Base-by-base conservation (phyloP, 257 asterid species). In the Capsicum pubescens region DNA sequence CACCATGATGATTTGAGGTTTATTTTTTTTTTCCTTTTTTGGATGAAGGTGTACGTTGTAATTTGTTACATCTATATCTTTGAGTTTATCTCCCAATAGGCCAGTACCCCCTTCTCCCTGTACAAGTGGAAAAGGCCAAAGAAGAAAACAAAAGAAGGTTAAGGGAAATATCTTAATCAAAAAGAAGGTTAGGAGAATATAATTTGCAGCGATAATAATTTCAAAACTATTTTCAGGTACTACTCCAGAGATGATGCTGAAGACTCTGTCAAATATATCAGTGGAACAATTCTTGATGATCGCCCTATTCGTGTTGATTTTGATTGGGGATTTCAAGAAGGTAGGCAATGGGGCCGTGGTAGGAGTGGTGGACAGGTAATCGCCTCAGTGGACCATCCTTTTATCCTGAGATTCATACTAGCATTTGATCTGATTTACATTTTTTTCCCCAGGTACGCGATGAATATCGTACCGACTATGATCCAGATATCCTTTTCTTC, bases 301-400 rank as follows among this genome's bases (percentile, higher is more conserved):
- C 98, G 99, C 70, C 99, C 98, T 50, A 97, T 97, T 83, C 99
- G 99, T 80, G 99, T 93, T 21, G 99, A 97, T 92, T 97, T 94
- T 87, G 99, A 97, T 87, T 97, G 99, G 99, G 99, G 99, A 52
- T 97, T 95, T 82, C 95, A 91, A 88, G 99, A 97, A 87, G 98
- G 99, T 77, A 88, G 99, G 84, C 99, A 97, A 85, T 97, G 98
- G 99, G 99, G 98, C 19, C 98, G 99, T 84, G 99, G 99, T 54
- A 88, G 91, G 90, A 95, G 99, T 85, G 99, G 99, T 84, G 99
- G 98, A 52, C 99, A 97, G 94, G 99, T 94, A 87, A 89, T 83
- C 70, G 82, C 46, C 83, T 66, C 70, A 5, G 72, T 26, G 60
- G 42, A 83, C 80, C 15, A 79, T 61, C 14, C 83, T 78, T 74